These are phyloP conservation scores for Mortierella polycephala DNA, from an alignment of 371 early-diverging fungal species.

Conservation along the genomic window DNA sequence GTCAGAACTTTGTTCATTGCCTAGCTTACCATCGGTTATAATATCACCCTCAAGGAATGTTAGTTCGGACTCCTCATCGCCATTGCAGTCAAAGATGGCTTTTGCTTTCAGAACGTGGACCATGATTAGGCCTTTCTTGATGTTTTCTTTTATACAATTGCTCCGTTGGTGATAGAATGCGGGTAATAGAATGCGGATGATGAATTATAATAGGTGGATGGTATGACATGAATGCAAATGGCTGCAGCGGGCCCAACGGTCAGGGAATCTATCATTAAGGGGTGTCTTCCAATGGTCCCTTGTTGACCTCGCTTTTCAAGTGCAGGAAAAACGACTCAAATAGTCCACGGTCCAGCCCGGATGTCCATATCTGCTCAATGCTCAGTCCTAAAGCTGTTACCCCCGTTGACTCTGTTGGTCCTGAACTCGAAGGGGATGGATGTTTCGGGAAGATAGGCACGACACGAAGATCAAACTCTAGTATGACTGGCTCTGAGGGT, in stretches of 20 bases:
- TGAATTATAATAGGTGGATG: neutral
- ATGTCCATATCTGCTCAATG: conserved; percentile 26
- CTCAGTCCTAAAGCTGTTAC: neutral
- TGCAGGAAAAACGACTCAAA: conserved; percentile 51
- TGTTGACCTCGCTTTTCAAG: conserved; percentile 9
- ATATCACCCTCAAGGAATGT: conserved; percentile 69
- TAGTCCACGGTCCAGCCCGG: conserved; percentile 38
- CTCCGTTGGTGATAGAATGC: neutral
- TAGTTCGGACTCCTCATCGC: conserved; percentile 69
- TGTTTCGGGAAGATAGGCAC: neutral
- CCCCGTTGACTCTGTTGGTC: neutral
- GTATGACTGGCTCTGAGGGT: neutral
- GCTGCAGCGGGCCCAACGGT: neutral
- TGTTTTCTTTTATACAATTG: neutral
- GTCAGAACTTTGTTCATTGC: neutral
- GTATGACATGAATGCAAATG: neutral
- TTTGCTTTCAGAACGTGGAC: conserved; percentile 53
- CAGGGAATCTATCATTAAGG: neutral
- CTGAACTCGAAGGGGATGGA: no score
- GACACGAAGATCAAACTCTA: conserved; percentile 24
- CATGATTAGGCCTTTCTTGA: conserved; percentile 11
- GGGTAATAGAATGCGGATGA: neutral
- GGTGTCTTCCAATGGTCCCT: neutral
- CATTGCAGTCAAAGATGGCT: conserved; percentile 72
- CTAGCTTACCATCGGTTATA: conserved; percentile 57